Percentiles rank a stretch among this genome's conserved stretches.
Evolutionary conservation across 2,329 filamentous ascomycete genomes (phyloP).

Genomic region (Passalora sequoiae): DNA sequence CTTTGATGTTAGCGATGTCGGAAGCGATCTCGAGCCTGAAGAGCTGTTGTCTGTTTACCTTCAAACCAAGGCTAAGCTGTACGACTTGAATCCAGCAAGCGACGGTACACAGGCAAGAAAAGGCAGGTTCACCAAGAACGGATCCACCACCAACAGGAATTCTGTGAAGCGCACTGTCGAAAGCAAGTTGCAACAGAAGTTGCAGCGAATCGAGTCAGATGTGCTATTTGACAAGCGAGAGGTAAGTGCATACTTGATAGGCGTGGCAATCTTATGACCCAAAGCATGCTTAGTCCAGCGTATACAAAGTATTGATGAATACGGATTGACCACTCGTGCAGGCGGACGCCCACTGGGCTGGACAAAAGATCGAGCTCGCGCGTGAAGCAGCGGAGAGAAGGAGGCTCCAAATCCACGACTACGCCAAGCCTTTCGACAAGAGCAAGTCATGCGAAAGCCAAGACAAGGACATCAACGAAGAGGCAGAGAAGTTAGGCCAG

Average conservation of each 20-base stretch:
- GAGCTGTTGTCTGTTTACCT: slow-evolving; percentile 66
- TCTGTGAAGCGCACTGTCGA: slow-evolving; percentile 45
- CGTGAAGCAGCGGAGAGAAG: slow-evolving; percentile 36
- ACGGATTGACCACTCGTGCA: neutral
- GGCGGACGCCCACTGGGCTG: slow-evolving; percentile 45
- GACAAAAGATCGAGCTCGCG: slow-evolving; percentile 40
- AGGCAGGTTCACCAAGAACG: slow-evolving; percentile 10
- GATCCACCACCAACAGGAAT: slow-evolving; percentile 40
- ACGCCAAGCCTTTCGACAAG: slow-evolving; percentile 4
- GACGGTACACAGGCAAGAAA: slow-evolving; percentile 54
- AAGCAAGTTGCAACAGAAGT: slow-evolving; percentile 64
- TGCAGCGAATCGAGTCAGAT: slow-evolving; percentile 68
- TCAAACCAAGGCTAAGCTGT: slow-evolving; percentile 58
- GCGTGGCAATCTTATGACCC: no score
- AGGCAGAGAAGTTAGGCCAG: slow-evolving; percentile 40
- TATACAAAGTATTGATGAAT: no score
- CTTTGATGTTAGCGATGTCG: slow-evolving; percentile 44
- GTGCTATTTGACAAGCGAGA: slow-evolving; percentile 46
- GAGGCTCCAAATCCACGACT: slow-evolving; percentile 24
- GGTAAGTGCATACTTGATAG: no score
- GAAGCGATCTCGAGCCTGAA: slow-evolving; percentile 48
- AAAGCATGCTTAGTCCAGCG: no score
- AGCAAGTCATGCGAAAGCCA: neutral
- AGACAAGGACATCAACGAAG: slow-evolving; percentile 45
- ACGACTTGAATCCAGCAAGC: slow-evolving; percentile 39